Conservation (phyloP, 495 filamentous ascomycete species). For the Aspergillus diversus region DNA sequence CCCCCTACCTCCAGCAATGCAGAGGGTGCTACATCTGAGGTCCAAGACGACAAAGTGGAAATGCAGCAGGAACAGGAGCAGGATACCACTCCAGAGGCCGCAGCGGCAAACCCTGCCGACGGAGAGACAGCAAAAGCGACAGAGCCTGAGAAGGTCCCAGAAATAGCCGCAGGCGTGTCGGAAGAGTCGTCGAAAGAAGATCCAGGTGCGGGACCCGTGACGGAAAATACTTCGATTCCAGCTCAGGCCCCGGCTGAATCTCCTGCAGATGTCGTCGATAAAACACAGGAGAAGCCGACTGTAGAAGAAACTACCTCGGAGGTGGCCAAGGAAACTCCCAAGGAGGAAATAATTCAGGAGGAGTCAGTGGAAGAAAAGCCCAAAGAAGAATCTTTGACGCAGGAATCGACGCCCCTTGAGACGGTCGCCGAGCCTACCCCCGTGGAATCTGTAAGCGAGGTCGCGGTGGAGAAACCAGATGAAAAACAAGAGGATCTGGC, state of each 20-base stretch:
- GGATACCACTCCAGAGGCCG: neutral
- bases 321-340: neutral
- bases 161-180: slow-evolving; percentile 10
- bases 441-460: slow-evolving; percentile 18
- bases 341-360: slow-evolving; percentile 7
- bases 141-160: slow-evolving; percentile 21
- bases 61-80: slow-evolving; percentile 1
- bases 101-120: neutral
- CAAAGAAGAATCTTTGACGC: slow-evolving; percentile 3
- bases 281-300: slow-evolving; percentile 9
- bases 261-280: slow-evolving; percentile 20
- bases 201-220: neutral
- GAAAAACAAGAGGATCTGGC: slow-evolving; percentile 18
- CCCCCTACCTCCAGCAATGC: neutral
- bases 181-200: slow-evolving; percentile 20
- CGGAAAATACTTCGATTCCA: slow-evolving; percentile 1
- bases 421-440: slow-evolving; percentile 1
- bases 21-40: neutral
- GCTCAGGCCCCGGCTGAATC: neutral
- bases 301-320: slow-evolving; percentile 18
- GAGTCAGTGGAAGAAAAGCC: slow-evolving; percentile 20
- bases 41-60: neutral
- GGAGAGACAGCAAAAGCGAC: slow-evolving; percentile 9
- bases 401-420: neutral
- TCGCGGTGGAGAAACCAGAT: slow-evolving; percentile 1